These are phyloP conservation scores for Sarocladium strictum DNA, from an alignment of 2,329 filamentous ascomycete species.

Conservation along the genomic window DNA sequence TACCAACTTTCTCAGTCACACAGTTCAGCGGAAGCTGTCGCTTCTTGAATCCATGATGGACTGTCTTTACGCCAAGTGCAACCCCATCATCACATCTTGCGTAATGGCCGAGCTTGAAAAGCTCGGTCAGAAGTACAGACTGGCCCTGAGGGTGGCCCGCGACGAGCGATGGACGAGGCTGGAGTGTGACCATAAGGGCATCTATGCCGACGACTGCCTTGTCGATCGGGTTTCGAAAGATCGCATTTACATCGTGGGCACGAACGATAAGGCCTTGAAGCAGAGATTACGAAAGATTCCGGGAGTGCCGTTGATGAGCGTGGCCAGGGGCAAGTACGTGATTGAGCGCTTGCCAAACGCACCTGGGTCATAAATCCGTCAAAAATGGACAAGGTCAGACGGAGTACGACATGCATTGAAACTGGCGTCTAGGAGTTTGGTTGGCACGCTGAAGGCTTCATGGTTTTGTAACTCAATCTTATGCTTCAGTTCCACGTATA, in stretches of 20 bases:
- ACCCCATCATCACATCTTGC: slow-evolving; percentile 74
- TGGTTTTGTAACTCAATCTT: no score
- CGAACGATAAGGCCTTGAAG: slow-evolving; percentile 74
- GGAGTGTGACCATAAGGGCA: slow-evolving; percentile 85
- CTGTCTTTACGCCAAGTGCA: slow-evolving; percentile 85
- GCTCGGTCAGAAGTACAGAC: slow-evolving; percentile 79
- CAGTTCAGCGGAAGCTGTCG: slow-evolving; percentile 84
- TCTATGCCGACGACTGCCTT: slow-evolving; percentile 76
- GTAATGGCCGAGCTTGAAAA: slow-evolving; percentile 85
- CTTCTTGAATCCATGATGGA: slow-evolving; percentile 89
- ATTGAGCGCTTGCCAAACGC: slow-evolving; percentile 88
- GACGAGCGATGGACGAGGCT: slow-evolving; percentile 85
- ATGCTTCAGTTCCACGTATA: no score
- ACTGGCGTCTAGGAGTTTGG: not conserved
- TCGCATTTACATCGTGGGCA: slow-evolving; percentile 73
- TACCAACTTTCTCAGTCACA: slow-evolving; percentile 88
- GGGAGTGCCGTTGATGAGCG: slow-evolving; percentile 69
- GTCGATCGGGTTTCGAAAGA: slow-evolving; percentile 69
- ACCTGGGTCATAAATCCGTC: slow-evolving; percentile 45
- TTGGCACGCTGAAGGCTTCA: no score
- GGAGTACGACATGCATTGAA: not conserved
- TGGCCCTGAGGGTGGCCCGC: slow-evolving; percentile 78
- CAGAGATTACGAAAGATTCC: slow-evolving; percentile 69
- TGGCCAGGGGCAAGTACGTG: slow-evolving; percentile 84
- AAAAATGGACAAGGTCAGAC: no score